Conservation (phyloP, 805 yeast species). For the Suhomyces vadensis region DNA sequence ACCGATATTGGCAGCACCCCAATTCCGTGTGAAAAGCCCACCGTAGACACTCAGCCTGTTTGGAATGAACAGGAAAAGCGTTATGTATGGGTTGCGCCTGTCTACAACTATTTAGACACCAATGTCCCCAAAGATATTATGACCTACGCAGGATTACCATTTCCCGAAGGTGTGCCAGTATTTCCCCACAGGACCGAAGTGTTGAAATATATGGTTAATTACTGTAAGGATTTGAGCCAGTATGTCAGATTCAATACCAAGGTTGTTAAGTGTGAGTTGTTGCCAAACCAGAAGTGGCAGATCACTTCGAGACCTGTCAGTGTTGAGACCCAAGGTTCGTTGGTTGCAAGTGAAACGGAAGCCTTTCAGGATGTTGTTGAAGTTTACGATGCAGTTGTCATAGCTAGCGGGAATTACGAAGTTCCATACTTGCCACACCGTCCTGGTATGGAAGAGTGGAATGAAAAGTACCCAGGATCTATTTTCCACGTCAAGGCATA, state of each 20-base stretch:
- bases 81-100: conserved; percentile 40
- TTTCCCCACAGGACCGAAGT: conserved; percentile 68
- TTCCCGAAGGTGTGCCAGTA: conserved; percentile 44
- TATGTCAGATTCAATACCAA: conserved; percentile 48
- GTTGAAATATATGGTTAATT: conserved; percentile 56
- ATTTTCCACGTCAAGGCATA: conserved; percentile 37
- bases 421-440: conserved; percentile 37
- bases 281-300: conserved; percentile 39
- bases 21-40: conserved; percentile 23
- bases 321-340: conserved; percentile 32
- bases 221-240: conserved; percentile 46
- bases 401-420: conserved; percentile 42
- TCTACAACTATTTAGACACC: conserved; percentile 68
- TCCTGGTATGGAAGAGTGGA: conserved; percentile 34
- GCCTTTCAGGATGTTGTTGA: conserved; percentile 17
- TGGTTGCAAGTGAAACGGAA: conserved; percentile 4
- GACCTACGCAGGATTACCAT: conserved; percentile 60
- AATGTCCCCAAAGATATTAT: conserved; percentile 65
- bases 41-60: conserved; percentile 14
- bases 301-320: conserved; percentile 37
- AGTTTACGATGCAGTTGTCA: conserved; percentile 38
- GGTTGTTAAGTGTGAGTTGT: conserved; percentile 42
- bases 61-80: conserved; percentile 11
- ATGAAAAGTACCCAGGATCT: conserved; percentile 21
- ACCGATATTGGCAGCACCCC: conserved; percentile 22